Base-by-base conservation (phyloP, 2,329 filamentous ascomycete species). In the Apiospora pterosperma region DNA sequence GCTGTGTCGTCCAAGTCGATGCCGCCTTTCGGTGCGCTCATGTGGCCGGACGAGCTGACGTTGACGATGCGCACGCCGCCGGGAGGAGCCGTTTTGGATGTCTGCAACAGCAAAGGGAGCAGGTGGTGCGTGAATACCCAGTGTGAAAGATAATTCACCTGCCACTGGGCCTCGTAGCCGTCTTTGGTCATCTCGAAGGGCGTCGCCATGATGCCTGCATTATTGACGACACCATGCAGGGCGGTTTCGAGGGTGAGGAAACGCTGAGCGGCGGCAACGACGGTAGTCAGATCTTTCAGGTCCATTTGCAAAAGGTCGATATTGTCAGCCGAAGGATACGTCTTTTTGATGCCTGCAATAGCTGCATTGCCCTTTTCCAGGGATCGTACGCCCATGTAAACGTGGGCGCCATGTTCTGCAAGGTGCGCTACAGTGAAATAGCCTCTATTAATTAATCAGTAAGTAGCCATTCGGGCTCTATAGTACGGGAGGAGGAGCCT, bases 81-180 rank as follows among this genome's bases (percentile, higher is more conserved):
- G n/a, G n/a, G n/a, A n/a, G n/a, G n/a, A n/a, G 67, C 62, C 44
- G n/a, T n/a, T n/a, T n/a, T n/a, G n/a, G n/a, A n/a, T n/a, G n/a
- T n/a, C n/a, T n/a, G n/a, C n/a, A n/a, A n/a, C 63, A 81, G 69
- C 23, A 78, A 67, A 5, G 78, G 77, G 8, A 81, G 73, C 3
- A 80, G 73, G 62, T 76, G 73, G 28, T 73, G 66, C 5, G 79
- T 80, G 6, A 81, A 67, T 12, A 79, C 67, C 78, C 77, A 81
- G 70, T 81, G 79, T 10, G 77, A 70, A 21, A 81, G 73, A 68
- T 81, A 80, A 65, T 81, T 81, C 38, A 77, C 80, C 72, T 80
- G 73, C 71, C 71, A 79, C 66, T 81, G 77, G 61, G 68, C 73
- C 69, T 78, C 79, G 69, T 74, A 73, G 38, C 74, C 75, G 62